Evolutionary conservation across 2,329 filamentous ascomycete species (phyloP), one percentile per base, ranked within the genome.

Genomic region (Aspergillus sp.): DNA sequence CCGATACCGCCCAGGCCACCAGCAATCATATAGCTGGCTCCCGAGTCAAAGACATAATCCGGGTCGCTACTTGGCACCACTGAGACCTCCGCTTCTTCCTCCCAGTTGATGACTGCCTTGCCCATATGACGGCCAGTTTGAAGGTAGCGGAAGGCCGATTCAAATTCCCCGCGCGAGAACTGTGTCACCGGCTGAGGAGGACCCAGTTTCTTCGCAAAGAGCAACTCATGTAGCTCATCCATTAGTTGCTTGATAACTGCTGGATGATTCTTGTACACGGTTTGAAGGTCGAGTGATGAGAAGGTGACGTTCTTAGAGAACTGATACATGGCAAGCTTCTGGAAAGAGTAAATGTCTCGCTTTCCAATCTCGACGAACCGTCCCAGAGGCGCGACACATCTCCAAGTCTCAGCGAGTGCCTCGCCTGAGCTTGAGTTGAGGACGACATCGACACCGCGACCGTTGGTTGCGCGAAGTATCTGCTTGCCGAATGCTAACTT

Each of bases 1-100:
- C 68, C 68, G 7, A 70, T 19, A 2, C 68, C 68, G 4, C 68
- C 68, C 17, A 69, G 61, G 0, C 68, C 68, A n/a, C 68, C 68
- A 1, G 68, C 68, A 42, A 70, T 64, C 32, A 69, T 38, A 19
- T 70, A 70, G 1, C 64, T 64, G 2, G 64, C 63, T 0, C 23
- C 3, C 2, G 32, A 11, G 5, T 68, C 61, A 38, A 68, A 69
- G 32, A 6, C 13, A 17, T 52, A 38, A 11, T n/a, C 23, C 36
- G 38, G 38, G 10, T 30, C 27, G 0, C 8, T n/a, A 8, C 38
- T 41, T 0, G 38, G 38, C 15, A 41, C 38, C 2, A 41, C 15
- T 5, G n/a, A 41, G 13, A 41, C 17, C 15, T 41, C 38, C 8
- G 38, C 38, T 2, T 8, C 17, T 10, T 17, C 15, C 13, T 41